Percentiles rank a stretch among this genome's conserved stretches.
Evolutionary conservation across 176 grass and related monocot species (phyloP).

Genomic region (Oryza australiensis): DNA sequence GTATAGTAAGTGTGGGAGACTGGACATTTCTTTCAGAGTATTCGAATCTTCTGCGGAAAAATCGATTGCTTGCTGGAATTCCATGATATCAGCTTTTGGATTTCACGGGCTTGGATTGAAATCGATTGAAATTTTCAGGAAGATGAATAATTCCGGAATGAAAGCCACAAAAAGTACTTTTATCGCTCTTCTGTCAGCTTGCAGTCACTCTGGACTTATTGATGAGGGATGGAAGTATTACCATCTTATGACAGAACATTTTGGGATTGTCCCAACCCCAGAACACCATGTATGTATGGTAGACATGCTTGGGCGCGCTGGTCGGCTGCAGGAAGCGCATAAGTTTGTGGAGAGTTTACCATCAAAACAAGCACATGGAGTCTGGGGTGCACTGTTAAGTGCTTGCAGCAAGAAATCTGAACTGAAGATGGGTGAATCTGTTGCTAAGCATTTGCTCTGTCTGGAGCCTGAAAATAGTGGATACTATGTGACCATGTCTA

Average conservation of each 20-base stretch:
- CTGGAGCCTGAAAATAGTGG: conserved; percentile 73
- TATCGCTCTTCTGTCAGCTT: conserved; percentile 77
- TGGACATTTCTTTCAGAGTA: conserved; percentile 49
- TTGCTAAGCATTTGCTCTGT: conserved; percentile 60
- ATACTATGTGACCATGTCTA: conserved; percentile 83
- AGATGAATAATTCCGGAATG: conserved; percentile 60
- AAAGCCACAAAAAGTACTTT: conserved; percentile 78
- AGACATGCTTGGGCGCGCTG: conserved; percentile 73
- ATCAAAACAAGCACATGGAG: conserved; percentile 48
- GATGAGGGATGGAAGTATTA: conserved; percentile 77
- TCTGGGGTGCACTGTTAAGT: conserved; percentile 79
- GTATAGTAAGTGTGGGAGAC: conserved; percentile 85
- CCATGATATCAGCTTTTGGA: conserved; percentile 81
- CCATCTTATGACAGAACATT: conserved; percentile 65
- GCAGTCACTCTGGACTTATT: conserved; percentile 72
- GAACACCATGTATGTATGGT: conserved; percentile 80
- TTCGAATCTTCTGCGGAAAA: conserved; percentile 63
- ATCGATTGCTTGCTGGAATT: conserved; percentile 86
- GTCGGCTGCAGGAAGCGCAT: conserved; percentile 58
- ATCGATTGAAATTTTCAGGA: conserved; percentile 65
- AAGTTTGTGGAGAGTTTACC: conserved; percentile 55
- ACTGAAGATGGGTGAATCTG: conserved; percentile 51
- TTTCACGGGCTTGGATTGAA: conserved; percentile 70
- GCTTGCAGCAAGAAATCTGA: conserved; percentile 52
- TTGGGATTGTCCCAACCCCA: conserved; percentile 53